Evolutionary conservation across 495 filamentous ascomycete species (phyloP), one percentile per base, ranked within the genome.

Genomic region (Aspergillus haitiensis): DNA sequence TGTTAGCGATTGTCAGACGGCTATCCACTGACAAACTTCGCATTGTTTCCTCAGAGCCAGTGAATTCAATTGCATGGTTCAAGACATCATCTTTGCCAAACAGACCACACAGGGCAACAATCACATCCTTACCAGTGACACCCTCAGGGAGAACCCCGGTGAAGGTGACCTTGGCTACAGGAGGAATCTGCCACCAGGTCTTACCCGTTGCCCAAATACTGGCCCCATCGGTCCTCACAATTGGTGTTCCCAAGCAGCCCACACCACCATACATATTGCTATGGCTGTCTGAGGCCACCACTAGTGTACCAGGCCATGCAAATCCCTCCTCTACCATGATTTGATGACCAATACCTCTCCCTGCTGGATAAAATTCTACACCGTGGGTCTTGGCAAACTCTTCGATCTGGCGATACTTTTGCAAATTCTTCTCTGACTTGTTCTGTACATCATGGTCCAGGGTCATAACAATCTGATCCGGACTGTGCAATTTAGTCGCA

Each of bases 361-460:
- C 90, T 1, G 91, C 90, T 10, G 89, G 88, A 66, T 90, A 97
- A 69, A 95, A 96, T 56, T 88, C 85, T 4, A 95, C 82, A 1
- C 87, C 89, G 45, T 97, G 91, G 45, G 84, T 81, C 60, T 80
- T 81, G 6, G 94, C 94, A 71, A 97, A 96, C 58, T 86, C 82
- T 70, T 96, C 90, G 61, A 98, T 97, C 69, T 89, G 85, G 5
- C 67, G 62, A 69, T 97, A 97, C 67, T 96, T 97, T 67, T 86
- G 84, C 15, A 97, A 71, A 71, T 97, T 97, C 56, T 84, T 71
- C 47, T 91, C 89, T 66, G 75, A 85, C 73, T 88, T 90, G 72
- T 97, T 97, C 66, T 95, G 90, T 1, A 97, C 91, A 64, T 98
- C 93, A 67, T 97, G 94, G 71, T 98, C 93, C 7, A 98, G 81